Conservation (phyloP, 208 protist genomes). For the Wallacemonas sp. region DNA sequence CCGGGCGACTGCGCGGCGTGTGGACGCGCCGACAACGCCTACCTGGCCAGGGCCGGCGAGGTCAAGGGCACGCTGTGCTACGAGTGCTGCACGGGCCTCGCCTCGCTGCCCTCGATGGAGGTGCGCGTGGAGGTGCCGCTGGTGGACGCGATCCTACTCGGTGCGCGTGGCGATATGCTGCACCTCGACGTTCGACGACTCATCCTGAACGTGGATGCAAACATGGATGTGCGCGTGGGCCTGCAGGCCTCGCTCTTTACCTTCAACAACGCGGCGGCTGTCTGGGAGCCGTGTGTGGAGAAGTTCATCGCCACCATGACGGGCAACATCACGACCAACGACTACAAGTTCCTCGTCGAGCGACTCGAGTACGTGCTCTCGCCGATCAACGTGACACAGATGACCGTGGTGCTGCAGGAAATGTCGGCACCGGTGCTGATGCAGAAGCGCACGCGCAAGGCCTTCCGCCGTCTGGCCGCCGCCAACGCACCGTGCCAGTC, state of each 20-base stretch:
- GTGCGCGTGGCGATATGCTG: constrained; percentile 53
- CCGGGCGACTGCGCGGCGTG: constrained; percentile 71
- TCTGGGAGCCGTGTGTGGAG: constrained; percentile 90
- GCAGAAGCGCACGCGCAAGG: constrained; percentile 63
- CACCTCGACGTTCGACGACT: constrained; percentile 49
- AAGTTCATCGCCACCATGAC: constrained; percentile 43
- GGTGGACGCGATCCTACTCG: constrained; percentile 65
- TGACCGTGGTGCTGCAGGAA: constrained; percentile 48
- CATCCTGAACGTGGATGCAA: constrained; percentile 43
- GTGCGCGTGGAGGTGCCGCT: constrained; percentile 63
- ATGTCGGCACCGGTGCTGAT: constrained; percentile 49
- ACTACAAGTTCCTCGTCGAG: constrained; percentile 60
- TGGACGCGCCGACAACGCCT: constrained; percentile 30
- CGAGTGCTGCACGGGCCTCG: constrained; percentile 78
- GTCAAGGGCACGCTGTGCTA: constrained; percentile 67
- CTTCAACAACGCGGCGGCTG: constrained; percentile 68
- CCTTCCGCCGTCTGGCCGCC: constrained; percentile 39
- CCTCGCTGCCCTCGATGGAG: constrained; percentile 54
- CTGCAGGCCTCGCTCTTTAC: constrained; percentile 56
- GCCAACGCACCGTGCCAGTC: constrained; percentile 30
- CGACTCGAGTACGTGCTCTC: constrained; percentile 79
- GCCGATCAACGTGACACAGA: constrained; percentile 63
- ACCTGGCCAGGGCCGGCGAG: constrained; percentile 29
- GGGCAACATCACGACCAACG: constrained; percentile 54
- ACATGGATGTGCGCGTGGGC: constrained; percentile 54